These are phyloP conservation scores for Coprinopsis sp. DNA, from an alignment of 768 basidiomycete genomes.

Conservation along the genomic window DNA sequence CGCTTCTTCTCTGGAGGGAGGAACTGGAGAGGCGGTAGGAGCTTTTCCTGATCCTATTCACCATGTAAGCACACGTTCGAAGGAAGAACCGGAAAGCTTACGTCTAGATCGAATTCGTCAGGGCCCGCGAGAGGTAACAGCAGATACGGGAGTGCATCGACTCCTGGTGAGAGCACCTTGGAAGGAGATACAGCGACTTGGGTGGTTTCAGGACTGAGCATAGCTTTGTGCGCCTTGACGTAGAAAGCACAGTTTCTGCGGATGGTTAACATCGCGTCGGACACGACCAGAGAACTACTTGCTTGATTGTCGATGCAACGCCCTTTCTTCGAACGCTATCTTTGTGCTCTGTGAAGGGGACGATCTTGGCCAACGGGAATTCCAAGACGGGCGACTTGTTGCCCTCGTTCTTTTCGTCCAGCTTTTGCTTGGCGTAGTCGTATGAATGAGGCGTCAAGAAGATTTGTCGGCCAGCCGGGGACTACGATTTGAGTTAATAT, in stretches of 20 bases:
- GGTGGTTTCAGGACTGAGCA: slow-evolving; percentile 62
- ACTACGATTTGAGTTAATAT: slow-evolving; percentile 37
- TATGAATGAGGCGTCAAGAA: slow-evolving; percentile 67
- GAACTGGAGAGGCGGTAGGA: slow-evolving; percentile 83
- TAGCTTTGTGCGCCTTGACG: slow-evolving; percentile 59
- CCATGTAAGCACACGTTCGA: background rate
- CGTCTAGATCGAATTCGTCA: slow-evolving; percentile 92
- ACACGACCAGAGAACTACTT: slow-evolving; percentile 15
- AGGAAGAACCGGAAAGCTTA: slow-evolving; percentile 20
- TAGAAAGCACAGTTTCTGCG: slow-evolving; percentile 78
- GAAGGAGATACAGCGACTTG: slow-evolving; percentile 56
- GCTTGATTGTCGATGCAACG: slow-evolving; percentile 87
- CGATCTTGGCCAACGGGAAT: slow-evolving; percentile 78
- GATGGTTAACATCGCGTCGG: slow-evolving; percentile 8
- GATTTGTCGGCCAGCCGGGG: slow-evolving; percentile 70
- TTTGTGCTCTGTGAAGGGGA: slow-evolving; percentile 85
- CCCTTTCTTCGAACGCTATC: slow-evolving; percentile 86
- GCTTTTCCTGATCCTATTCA: slow-evolving; percentile 76
- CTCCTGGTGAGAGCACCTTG: slow-evolving; percentile 57
- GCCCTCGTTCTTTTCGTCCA: slow-evolving; percentile 13
- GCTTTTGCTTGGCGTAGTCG: slow-evolving; percentile 40
- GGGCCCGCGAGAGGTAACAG: slow-evolving; percentile 90
- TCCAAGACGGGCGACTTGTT: slow-evolving; percentile 37
- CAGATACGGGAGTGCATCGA: slow-evolving; percentile 80
- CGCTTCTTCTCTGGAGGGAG: slow-evolving; percentile 80